Conservation (phyloP, 169 alveolate species). For the Eimeria praecox region DNA sequence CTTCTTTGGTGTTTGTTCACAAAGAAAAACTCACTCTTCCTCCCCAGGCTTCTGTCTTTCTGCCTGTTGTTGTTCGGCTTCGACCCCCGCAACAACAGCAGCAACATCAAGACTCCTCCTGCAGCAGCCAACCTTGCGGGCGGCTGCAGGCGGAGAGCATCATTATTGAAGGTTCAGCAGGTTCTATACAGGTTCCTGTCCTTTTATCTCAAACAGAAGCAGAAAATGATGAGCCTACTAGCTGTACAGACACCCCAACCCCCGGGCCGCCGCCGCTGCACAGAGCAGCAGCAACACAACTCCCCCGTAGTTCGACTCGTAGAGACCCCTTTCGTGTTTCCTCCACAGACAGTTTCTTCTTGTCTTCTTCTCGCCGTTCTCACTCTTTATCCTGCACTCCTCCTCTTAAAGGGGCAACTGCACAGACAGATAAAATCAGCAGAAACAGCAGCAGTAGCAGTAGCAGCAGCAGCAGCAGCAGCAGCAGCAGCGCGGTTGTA, state of each 20-base stretch:
- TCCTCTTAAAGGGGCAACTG: neutral
- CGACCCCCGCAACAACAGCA: constrained; percentile 1
- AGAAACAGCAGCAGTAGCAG: constrained; percentile 11
- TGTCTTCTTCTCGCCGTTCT: neutral
- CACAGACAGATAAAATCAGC: neutral
- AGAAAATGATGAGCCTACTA: neutral
- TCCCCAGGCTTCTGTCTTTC: constrained; percentile 9
- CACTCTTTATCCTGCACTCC: neutral
- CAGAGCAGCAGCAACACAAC: neutral
- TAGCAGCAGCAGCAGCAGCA: constrained; percentile 18
- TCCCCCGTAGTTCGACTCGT: neutral
- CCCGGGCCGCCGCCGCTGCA: neutral
- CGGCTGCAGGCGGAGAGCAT: neutral
- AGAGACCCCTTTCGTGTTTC: neutral
- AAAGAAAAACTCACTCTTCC: neutral
- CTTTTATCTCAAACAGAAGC: neutral
- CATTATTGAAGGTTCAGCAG: neutral
- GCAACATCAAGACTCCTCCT: neutral
- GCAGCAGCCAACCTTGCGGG: no score
- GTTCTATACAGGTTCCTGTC: constrained; percentile 1
- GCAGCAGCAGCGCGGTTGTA: neutral
- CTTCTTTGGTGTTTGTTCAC: constrained; percentile 11
- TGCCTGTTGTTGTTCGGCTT: constrained; percentile 12
- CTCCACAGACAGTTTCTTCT: neutral
- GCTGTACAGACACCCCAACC: neutral